A percentile compares a stretch with the other conserved stretches of the same genome.
These are phyloP conservation scores for Rhodotorula diobovata DNA, from an alignment of 768 basidiomycete species.

Conservation along the genomic window DNA sequence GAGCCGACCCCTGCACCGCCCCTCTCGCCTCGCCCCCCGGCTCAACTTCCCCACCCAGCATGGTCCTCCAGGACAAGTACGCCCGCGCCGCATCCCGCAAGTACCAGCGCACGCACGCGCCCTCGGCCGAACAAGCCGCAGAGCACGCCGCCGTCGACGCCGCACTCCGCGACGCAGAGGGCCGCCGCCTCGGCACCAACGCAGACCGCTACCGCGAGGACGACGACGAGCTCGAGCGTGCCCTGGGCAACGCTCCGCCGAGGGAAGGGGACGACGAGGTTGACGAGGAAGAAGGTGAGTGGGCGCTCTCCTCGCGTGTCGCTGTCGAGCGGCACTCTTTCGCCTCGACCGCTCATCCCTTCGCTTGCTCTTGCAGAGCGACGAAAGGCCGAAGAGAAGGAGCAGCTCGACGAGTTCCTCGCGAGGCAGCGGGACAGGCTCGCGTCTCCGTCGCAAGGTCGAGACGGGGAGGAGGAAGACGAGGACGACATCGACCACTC, in stretches of 20 bases:
- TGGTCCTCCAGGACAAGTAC: slow-evolving; percentile 30
- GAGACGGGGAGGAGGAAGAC: not conserved
- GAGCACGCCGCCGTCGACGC: slow-evolving; percentile 6
- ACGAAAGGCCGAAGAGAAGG: slow-evolving; percentile 11
- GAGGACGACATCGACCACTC: slow-evolving; percentile 22
- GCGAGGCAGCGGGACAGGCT: slow-evolving; percentile 5
- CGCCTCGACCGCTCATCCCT: not conserved
- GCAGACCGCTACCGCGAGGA: slow-evolving; percentile 20
- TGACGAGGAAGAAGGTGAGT: slow-evolving; percentile 14
- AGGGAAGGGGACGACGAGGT: slow-evolving; percentile 1
- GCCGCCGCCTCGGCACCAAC: slow-evolving; percentile 16
- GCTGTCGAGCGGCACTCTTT: no score
- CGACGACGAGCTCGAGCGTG: slow-evolving; percentile 2
- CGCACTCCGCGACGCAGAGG: not conserved
- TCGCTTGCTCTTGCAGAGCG: not conserved
- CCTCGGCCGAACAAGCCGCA: not conserved
- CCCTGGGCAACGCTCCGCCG: not conserved
- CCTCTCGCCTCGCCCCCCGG: not conserved
- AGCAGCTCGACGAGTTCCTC: slow-evolving; percentile 15
- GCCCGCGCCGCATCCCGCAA: not conserved
- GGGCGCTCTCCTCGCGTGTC: not conserved
- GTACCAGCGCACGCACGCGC: slow-evolving; percentile 18
- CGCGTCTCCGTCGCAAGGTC: not conserved
- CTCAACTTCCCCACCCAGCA: not conserved
- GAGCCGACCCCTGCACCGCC: not conserved